A percentile compares a stretch with the other conserved stretches of the same genome.
Conservation (phyloP, 1,284 basidiomycete species). For the Amylostereum chailletii region DNA sequence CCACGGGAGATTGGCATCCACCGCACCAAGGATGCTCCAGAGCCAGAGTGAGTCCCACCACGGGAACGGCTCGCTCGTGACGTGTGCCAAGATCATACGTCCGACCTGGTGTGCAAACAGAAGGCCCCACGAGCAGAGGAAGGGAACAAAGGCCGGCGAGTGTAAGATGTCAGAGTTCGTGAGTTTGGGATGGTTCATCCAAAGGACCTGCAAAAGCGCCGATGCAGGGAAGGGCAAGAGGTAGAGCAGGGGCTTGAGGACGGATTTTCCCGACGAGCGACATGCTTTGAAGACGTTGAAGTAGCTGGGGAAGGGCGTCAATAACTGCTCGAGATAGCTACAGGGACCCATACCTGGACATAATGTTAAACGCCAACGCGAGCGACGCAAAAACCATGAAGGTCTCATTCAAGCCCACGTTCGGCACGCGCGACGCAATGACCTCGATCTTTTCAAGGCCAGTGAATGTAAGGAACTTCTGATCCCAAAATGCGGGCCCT, state of each 20-base stretch:
- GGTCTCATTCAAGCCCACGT: conserved; percentile 75
- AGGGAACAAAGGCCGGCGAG: conserved; percentile 74
- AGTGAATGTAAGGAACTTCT: conserved; percentile 55
- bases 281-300: conserved; percentile 62
- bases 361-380: conserved; percentile 78
- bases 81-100: conserved; percentile 88
- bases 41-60: conserved; percentile 84
- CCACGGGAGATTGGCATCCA: conserved; percentile 74
- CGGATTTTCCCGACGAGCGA: conserved; percentile 26
- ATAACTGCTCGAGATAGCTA: neutral
- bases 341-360: conserved; percentile 42
- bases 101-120: conserved; percentile 86
- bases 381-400: conserved; percentile 81
- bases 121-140: conserved; percentile 85
- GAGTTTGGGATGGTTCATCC: conserved; percentile 68
- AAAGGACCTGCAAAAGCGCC: conserved; percentile 63
- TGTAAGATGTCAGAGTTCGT: conserved; percentile 47
- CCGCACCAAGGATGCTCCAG: conserved; percentile 68
- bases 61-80: conserved; percentile 81
- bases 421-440: conserved; percentile 42
- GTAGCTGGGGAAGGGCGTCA: conserved; percentile 39
- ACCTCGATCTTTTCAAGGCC: conserved; percentile 45
- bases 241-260: conserved; percentile 55
- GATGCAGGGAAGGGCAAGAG: conserved; percentile 78
- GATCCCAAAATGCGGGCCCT: conserved; percentile 85